A percentile compares a stretch with the other conserved stretches of the same genome.
phyloP scores from a whole-genome alignment of 1,284 basidiomycete genomes.

The Tylopilus sp. region DNA sequence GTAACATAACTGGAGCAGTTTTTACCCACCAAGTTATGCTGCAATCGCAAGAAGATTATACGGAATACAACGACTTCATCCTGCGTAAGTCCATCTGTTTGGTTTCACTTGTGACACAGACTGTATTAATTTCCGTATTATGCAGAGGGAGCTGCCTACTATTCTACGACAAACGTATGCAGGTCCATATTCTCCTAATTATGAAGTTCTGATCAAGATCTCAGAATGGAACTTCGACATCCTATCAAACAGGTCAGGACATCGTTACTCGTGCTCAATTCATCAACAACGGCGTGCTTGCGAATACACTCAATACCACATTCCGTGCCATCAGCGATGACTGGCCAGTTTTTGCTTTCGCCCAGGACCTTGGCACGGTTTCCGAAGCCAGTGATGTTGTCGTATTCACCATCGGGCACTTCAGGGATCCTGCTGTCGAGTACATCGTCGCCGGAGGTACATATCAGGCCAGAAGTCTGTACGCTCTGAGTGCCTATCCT shows the following conservation, averaged over 20 bases:
- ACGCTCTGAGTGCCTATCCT: slow-evolving; percentile 57
- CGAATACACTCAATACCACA: slow-evolving; percentile 65
- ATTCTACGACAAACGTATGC: slow-evolving; percentile 61
- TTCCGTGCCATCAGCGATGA: slow-evolving; percentile 69
- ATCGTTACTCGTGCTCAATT: slow-evolving; percentile 65
- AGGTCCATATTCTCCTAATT: neutral
- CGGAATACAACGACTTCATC: slow-evolving; percentile 67
- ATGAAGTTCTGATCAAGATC: slow-evolving; percentile 13
- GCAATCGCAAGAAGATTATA: slow-evolving; percentile 56
- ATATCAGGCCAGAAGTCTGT: slow-evolving; percentile 42
- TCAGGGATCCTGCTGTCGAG: slow-evolving; percentile 47
- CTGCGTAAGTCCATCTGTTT: slow-evolving; percentile 57
- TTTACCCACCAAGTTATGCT: slow-evolving; percentile 72
- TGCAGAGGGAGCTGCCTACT: slow-evolving; percentile 74
- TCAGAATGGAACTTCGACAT: slow-evolving; percentile 56
- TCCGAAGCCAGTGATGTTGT: slow-evolving; percentile 30
- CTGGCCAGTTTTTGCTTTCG: slow-evolving; percentile 76
- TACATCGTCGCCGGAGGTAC: slow-evolving; percentile 41
- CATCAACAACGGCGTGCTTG: slow-evolving; percentile 64
- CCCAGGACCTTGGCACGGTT: slow-evolving; percentile 58
- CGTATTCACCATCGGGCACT: slow-evolving; percentile 48
- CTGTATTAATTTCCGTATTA: neutral
- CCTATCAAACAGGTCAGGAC: slow-evolving; percentile 73
- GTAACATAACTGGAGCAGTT: slow-evolving; percentile 55
- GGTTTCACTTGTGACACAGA: neutral